phyloP scores from a whole-genome alignment of 1,139 yeast genomes.

The Debaryomyces udenii region DNA sequence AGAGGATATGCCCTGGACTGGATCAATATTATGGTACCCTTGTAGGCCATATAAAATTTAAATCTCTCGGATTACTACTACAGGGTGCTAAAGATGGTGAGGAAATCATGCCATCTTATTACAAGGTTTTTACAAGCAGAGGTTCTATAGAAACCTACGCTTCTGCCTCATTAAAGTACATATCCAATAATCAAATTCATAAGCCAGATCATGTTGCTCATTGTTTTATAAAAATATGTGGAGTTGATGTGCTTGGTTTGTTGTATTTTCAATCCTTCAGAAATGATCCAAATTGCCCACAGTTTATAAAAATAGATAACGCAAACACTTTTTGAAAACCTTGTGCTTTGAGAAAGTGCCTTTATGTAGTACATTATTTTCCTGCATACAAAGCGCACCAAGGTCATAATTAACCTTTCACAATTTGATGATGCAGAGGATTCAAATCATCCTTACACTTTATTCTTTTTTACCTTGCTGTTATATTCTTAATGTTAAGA shows the following conservation, averaged over 20 bases:
- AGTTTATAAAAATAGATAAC: constrained; percentile 2
- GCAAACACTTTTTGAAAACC: background rate
- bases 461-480: too few relatives aligned
- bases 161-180: constrained; percentile 1
- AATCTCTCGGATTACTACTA: constrained; percentile 19
- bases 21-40: constrained; percentile 16
- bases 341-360: too few relatives aligned
- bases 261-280: constrained; percentile 9
- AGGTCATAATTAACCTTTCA: too few relatives aligned
- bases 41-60: constrained; percentile 20
- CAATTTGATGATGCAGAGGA: background rate
- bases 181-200: background rate
- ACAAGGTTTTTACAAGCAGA: constrained; percentile 10
- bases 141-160: constrained; percentile 10
- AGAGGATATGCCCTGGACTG: constrained; percentile 12
- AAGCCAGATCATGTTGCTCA: constrained; percentile 10
- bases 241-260: constrained; percentile 14
- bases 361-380: too few relatives aligned
- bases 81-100: background rate
- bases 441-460: too few relatives aligned
- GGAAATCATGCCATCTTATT: background rate
- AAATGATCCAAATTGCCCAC: background rate
- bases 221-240: constrained; percentile 11
- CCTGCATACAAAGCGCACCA: too few relatives aligned
- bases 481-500: constrained; percentile 1